Conservation (phyloP, 257 asterid genomes). For the Nicotiana paniculata region DNA sequence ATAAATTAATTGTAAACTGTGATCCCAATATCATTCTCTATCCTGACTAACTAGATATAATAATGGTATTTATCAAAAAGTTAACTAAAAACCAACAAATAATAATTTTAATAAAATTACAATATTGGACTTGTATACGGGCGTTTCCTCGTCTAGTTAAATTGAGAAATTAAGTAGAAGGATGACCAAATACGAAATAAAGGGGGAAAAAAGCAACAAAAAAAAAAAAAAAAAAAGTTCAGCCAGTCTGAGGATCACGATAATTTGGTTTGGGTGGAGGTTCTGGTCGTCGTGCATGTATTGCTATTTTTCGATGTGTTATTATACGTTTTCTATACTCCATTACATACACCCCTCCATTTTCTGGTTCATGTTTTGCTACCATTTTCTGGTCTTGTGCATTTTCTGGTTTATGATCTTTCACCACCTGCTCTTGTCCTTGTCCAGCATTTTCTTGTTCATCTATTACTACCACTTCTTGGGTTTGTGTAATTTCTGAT, state of each 20-base stretch:
- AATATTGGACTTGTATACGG: no score
- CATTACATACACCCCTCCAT: neutral
- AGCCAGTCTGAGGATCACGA: neutral
- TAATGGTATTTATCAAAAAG: no score
- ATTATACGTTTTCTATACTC: neutral
- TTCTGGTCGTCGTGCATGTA: neutral
- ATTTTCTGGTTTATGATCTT: neutral
- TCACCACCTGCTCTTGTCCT: neutral
- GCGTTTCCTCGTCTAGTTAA: no score
- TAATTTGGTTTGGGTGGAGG: no score
- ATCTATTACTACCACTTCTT: neutral
- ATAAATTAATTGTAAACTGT: no score
- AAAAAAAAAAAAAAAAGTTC: neutral
- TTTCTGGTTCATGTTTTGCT: neutral
- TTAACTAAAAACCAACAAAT: no score
- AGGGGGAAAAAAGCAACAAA: no score
- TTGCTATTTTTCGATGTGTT: neutral
- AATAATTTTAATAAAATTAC: no score
- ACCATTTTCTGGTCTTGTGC: neutral
- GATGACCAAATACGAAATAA: no score
- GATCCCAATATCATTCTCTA: no score
- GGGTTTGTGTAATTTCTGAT: neutral
- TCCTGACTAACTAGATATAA: no score
- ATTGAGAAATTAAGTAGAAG: neutral
- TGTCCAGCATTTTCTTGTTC: neutral